A percentile compares a stretch with the other conserved stretches of the same genome.
phyloP scores from a whole-genome alignment of 352 stramenopile species.

The Globisporangium cylindrosporum region DNA sequence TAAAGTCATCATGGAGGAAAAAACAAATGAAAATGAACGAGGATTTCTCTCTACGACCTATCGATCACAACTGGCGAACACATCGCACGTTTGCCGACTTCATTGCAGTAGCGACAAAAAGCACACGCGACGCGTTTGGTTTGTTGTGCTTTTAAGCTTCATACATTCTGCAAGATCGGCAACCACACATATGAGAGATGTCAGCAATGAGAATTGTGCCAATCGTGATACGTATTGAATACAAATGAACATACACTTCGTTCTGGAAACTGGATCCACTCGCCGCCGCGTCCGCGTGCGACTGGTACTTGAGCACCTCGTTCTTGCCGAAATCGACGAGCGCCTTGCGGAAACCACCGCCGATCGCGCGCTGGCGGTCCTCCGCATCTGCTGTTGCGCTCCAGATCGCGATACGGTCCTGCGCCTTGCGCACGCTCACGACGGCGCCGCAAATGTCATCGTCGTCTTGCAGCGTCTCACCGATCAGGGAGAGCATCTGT shows the following conservation, averaged over 20 bases:
- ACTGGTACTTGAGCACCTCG: constrained; percentile 88
- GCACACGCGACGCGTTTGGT: not conserved
- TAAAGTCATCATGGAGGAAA: not conserved
- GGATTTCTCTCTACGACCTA: constrained; percentile 22
- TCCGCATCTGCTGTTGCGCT: constrained; percentile 75
- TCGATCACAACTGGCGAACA: constrained; percentile 2
- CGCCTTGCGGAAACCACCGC: constrained; percentile 72
- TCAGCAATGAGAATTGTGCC: not conserved
- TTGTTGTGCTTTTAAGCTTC: constrained; percentile 51
- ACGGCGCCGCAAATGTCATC: constrained; percentile 95
- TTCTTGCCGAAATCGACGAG: constrained; percentile 87
- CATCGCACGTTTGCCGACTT: not conserved
- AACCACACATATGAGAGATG: not conserved
- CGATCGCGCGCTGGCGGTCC: constrained; percentile 77
- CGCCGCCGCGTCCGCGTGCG: constrained; percentile 79
- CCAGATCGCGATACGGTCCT: constrained; percentile 97
- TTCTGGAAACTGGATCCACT: constrained; percentile 90
- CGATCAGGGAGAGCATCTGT: constrained; percentile 93
- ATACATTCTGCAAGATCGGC: constrained; percentile 62
- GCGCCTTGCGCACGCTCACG: constrained; percentile 92
- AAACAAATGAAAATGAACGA: constrained; percentile 17
- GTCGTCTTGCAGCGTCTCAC: constrained; percentile 93
- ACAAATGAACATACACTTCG: constrained; percentile 67
- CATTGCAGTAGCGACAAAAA: not conserved
- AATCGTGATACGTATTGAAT: not conserved